A percentile compares a stretch with the other conserved stretches of the same genome.
phyloP scores from a whole-genome alignment of 306 rosid genomes.

The Vicia sativa region DNA sequence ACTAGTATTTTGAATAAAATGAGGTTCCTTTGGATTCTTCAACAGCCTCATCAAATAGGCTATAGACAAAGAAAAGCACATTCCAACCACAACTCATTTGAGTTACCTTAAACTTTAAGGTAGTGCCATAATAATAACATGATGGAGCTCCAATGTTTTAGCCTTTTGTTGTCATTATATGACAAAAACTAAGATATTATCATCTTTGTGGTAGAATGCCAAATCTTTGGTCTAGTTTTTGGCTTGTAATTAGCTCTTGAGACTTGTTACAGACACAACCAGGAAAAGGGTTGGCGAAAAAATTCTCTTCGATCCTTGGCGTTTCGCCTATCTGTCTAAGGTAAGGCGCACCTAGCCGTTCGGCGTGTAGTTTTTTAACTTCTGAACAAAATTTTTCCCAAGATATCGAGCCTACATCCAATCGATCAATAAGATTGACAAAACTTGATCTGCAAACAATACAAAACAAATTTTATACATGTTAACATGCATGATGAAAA shows the following conservation, averaged over 20 bases:
- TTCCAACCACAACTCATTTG: constrained; percentile 39
- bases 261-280: constrained; percentile 84
- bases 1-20: constrained; percentile 33
- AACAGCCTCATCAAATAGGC: constrained; percentile 44
- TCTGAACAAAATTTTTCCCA: constrained; percentile 70
- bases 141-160: constrained; percentile 24
- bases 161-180: constrained; percentile 19
- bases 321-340: constrained; percentile 70
- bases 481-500: background rate
- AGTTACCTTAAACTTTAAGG: constrained; percentile 47
- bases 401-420: constrained; percentile 55
- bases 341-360: constrained; percentile 82
- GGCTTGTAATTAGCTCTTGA: constrained; percentile 42
- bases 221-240: constrained; percentile 43
- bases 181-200: constrained; percentile 29
- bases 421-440: constrained; percentile 72
- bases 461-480: background rate
- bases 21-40: constrained; percentile 41
- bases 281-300: constrained; percentile 90
- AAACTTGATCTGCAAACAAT: constrained; percentile 63
- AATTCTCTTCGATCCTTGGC: constrained; percentile 88
- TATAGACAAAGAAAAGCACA: constrained; percentile 37
- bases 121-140: constrained; percentile 36
- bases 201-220: constrained; percentile 51
- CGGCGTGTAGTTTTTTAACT: constrained; percentile 64